Percentiles rank a stretch among this genome's conserved stretches.
Evolutionary conservation across 805 yeast species (phyloP).

Genomic region (Middelhovenomyces tepae): DNA sequence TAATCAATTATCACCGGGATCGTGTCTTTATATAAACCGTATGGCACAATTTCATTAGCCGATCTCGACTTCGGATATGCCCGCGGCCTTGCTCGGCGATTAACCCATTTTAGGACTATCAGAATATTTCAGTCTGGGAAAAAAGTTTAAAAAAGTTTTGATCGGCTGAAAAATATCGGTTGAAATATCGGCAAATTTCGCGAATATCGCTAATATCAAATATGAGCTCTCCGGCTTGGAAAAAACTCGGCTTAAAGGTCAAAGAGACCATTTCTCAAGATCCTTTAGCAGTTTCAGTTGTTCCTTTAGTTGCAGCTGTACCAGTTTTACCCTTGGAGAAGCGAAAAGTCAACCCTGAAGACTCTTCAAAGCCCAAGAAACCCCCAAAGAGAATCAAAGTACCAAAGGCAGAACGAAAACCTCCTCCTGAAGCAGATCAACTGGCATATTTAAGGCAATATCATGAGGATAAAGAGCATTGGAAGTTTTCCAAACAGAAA

Average conservation of each 20-base stretch:
- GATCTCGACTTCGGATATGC: no score
- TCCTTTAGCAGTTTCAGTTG: conserved; percentile 20
- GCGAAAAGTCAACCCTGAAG: conserved; percentile 14
- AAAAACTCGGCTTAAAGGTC: conserved; percentile 60
- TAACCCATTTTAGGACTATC: no score
- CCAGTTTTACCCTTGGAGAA: conserved; percentile 24
- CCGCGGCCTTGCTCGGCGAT: no score
- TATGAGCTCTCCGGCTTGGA: conserved; percentile 71
- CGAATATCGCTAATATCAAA: neutral
- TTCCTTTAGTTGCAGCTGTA: conserved; percentile 22
- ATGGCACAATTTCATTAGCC: no score
- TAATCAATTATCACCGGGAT: no score
- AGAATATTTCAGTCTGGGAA: no score
- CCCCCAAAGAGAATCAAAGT: conserved; percentile 62
- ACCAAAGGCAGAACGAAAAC: conserved; percentile 56
- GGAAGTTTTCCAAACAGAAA: conserved; percentile 84
- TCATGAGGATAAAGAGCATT: conserved; percentile 43
- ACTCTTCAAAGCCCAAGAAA: conserved; percentile 32
- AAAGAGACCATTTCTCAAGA: conserved; percentile 31
- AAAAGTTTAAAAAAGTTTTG: no score
- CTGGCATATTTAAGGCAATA: conserved; percentile 54
- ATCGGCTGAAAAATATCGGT: neutral
- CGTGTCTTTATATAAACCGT: no score
- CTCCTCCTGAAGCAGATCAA: conserved; percentile 75
- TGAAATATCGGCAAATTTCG: neutral